These are phyloP conservation scores for Salix exigua DNA, from an alignment of 345 rosid species.

Conservation along the genomic window DNA sequence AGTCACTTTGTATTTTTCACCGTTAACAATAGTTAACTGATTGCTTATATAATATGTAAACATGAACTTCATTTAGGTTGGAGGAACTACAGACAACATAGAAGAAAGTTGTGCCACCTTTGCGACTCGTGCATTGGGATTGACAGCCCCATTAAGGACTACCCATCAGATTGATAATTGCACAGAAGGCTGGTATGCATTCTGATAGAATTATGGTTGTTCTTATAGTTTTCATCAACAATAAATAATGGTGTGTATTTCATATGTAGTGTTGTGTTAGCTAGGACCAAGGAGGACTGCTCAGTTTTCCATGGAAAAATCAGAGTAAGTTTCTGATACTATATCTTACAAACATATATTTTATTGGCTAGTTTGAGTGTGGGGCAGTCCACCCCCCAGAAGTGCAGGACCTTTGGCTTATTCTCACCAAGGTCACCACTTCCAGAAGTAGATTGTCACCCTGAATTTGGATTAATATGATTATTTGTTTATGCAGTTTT, in stretches of 20 bases:
- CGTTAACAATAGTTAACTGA: neutral
- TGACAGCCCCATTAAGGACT: conserved; percentile 55
- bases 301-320: conserved; percentile 73
- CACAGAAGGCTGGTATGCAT: conserved; percentile 84
- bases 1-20: neutral
- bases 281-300: conserved; percentile 75
- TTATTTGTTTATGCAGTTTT: neutral
- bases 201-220: neutral
- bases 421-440: neutral
- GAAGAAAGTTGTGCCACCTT: conserved; percentile 95
- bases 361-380: neutral
- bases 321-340: conserved; percentile 44
- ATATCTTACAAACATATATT: neutral
- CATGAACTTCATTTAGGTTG: conserved; percentile 53
- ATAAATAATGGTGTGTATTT: conserved; percentile 18
- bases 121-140: conserved; percentile 68
- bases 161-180: conserved; percentile 98
- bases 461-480: neutral
- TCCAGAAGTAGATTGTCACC: neutral
- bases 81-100: conserved; percentile 87
- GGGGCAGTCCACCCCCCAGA: neutral
- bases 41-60: neutral
- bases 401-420: neutral
- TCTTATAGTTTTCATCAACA: neutral
- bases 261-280: conserved; percentile 67